phyloP scores from a whole-genome alignment of 345 rosid genomes.

The Citropsis articulata region DNA sequence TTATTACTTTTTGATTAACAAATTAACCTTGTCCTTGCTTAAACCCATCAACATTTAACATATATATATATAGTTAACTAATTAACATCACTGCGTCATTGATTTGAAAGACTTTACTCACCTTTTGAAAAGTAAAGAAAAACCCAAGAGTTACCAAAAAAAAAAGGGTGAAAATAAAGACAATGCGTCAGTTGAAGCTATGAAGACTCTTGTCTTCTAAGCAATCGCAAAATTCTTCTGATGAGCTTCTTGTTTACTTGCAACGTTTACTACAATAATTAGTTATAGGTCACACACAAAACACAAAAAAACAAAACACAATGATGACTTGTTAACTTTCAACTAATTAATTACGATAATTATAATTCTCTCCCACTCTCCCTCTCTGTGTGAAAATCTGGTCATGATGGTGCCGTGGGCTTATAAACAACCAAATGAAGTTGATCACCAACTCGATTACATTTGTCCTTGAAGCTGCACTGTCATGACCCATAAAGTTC shows the following conservation, averaged over 20 bases:
- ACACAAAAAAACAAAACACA: too few species aligned
- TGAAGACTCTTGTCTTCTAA: constrained; percentile 9
- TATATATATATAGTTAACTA: too few species aligned
- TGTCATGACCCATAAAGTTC: neutral
- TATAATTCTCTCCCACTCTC: too few species aligned
- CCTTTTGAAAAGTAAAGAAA: neutral
- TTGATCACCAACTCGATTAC: neutral
- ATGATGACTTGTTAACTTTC: neutral
- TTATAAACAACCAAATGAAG: too few species aligned
- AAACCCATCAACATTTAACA: neutral
- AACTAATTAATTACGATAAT: too few species aligned
- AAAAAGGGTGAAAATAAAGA: neutral
- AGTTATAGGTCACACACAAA: neutral
- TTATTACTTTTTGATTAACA: neutral
- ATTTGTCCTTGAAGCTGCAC: neutral
- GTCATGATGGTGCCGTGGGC: neutral
- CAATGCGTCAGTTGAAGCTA: neutral
- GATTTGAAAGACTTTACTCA: neutral
- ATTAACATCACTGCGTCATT: neutral
- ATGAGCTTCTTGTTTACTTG: neutral
- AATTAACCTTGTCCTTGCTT: neutral
- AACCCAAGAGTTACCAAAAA: neutral
- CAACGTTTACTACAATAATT: neutral
- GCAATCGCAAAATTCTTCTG: neutral
- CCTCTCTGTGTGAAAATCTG: neutral